Percentiles rank a stretch among this genome's conserved stretches.
phyloP scores from a whole-genome alignment of 495 filamentous ascomycete genomes.

The Podospora australis region DNA sequence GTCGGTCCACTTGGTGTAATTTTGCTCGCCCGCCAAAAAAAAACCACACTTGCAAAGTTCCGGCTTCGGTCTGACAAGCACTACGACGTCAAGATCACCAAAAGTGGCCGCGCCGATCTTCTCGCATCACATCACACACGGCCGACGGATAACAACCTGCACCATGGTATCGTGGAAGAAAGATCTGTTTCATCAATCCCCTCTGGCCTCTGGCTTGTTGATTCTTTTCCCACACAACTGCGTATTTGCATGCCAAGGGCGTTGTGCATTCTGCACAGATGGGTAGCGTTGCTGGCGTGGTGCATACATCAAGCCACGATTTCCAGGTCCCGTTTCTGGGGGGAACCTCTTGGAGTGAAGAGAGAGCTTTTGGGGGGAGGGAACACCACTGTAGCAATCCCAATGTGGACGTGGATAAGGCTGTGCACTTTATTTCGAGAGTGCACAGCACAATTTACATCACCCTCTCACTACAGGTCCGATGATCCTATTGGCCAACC shows the following conservation, averaged over 20 bases:
- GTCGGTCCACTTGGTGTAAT: no score
- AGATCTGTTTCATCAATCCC: no score
- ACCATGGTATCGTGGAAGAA: no score
- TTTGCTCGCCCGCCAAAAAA: no score
- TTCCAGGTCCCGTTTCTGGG: no score
- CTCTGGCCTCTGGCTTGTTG: no score
- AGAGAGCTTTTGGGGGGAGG: constrained; percentile 5
- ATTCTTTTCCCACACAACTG: no score
- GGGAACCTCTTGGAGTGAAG: no score
- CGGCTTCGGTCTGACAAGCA: constrained; percentile 1
- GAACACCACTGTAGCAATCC: constrained; percentile 17
- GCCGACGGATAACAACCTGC: no score
- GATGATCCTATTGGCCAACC: constrained; percentile 18
- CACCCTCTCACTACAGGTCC: constrained; percentile 3
- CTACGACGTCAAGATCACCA: no score
- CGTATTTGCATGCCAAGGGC: not conserved
- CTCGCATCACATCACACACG: no score
- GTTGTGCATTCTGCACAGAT: not conserved
- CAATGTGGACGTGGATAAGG: constrained; percentile 21
- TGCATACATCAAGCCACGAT: constrained; percentile 25
- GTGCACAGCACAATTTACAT: constrained; percentile 12
- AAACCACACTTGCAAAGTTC: constrained; percentile 2
- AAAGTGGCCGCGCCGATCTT: no score
- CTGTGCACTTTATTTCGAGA: constrained; percentile 29
- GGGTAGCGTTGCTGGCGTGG: not conserved